Evolutionary conservation across 1,284 basidiomycete species (phyloP), one percentile per base, ranked within the genome.

Genomic region (Malassezia globosa): DNA sequence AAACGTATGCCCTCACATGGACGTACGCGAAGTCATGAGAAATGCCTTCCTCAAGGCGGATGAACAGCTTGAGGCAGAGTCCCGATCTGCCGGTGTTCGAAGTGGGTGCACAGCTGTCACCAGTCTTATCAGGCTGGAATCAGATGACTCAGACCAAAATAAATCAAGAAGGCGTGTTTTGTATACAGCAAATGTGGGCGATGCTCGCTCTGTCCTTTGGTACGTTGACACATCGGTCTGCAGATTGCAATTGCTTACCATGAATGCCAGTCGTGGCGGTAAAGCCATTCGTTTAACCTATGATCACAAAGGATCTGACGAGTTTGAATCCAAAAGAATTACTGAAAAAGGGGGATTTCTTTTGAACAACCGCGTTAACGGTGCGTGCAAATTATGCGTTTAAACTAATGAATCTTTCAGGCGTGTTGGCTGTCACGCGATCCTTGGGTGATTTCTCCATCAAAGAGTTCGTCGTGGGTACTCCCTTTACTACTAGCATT

Each of bases 401-500:
- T 2, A 13, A 31, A 11, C 16, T 16, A 19, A 13, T 18, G 4
- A 1, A 25, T 18, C 19, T 29, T 19, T 31, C 23, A 59, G 59
- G 64, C 33, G 90, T 97, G 8, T 76, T 99, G 47, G 90, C 89
- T 7, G 94, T 99, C 16, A 99, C 94, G 14, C 79, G 94, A 42
- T 92, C 88, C 59, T 76, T 99, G 36, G 94, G 94, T 38, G 94
- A 99, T 71, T 85, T 87, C 0, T 86, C 88, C 6, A 97, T 99
- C 92, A 99, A 99, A 74, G 92, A 97, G 66, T 99, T 94, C 69
- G 92, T 99, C 7, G 92, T 97, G 36, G 94, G 94, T 1, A 81
- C 87, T 29, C 94, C 94, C 8, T 99, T 95, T 73, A 99, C 94
- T 13, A 97, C 94, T 14, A 89, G 96, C 73, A 96, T 92, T 5